A percentile compares a stretch with the other conserved stretches of the same genome.
These are phyloP conservation scores for Scortechinia acanthostroma DNA, from an alignment of 2,329 filamentous ascomycete genomes.

Conservation along the genomic window DNA sequence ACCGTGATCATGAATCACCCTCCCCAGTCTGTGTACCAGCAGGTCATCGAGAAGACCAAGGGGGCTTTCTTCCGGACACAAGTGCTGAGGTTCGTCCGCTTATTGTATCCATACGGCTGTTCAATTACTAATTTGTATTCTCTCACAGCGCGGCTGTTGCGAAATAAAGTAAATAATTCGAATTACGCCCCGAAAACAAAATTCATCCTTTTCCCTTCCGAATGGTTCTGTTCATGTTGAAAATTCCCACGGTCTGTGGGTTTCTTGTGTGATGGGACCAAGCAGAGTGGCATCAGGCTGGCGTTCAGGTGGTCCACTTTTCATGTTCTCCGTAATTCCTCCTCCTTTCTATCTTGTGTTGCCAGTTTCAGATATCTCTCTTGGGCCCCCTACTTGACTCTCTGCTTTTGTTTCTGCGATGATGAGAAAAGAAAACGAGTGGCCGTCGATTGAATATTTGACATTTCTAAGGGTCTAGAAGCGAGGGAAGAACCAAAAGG, in stretches of 20 bases:
- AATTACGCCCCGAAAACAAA: neutral
- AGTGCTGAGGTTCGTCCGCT: constrained; percentile 55
- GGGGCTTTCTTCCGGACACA: constrained; percentile 98
- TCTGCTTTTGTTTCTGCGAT: neutral
- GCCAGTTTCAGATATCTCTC: neutral
- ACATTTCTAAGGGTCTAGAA: neutral
- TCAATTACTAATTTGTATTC: constrained; percentile 1
- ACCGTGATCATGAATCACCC: constrained; percentile 99
- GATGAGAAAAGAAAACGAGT: neutral
- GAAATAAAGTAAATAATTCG: constrained; percentile 1
- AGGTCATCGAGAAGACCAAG: constrained; percentile 98
- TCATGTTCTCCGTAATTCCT: too few relatives aligned
- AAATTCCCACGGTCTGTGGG: constrained; percentile 4
- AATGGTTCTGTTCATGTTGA: neutral
- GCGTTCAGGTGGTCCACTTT: constrained; percentile 4
- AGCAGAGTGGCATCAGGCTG: constrained; percentile 6
- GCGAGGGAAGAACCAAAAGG: neutral
- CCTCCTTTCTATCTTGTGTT: constrained; percentile 4
- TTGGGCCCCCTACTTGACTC: neutral
- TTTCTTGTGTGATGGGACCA: neutral
- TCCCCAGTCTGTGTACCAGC: constrained; percentile 95
- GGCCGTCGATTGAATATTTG: too few relatives aligned
- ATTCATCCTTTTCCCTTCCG: neutral
- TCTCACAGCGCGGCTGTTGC: neutral
- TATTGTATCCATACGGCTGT: neutral